Conservation (phyloP, 768 basidiomycete genomes). For the Amanita rimosa region DNA sequence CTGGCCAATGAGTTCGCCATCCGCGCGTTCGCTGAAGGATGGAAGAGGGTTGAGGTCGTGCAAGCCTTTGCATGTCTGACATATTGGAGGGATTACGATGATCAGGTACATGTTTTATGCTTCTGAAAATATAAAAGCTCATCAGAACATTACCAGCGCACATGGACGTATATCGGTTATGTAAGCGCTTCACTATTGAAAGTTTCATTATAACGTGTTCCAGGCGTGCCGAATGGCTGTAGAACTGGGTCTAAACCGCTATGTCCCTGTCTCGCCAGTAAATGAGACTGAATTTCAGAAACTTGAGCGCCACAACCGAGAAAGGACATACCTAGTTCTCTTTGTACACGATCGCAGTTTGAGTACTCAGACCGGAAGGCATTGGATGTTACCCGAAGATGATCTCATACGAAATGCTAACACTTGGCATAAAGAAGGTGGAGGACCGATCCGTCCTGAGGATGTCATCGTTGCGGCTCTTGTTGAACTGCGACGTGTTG, state of each 20-base stretch:
- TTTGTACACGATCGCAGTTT: constrained; percentile 82
- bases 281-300: constrained; percentile 56
- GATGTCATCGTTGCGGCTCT: constrained; percentile 76
- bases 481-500: constrained; percentile 66
- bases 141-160: constrained; percentile 35
- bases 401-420: constrained; percentile 60
- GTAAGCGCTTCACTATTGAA: constrained; percentile 28
- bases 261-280: constrained; percentile 37
- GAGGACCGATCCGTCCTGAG: constrained; percentile 50
- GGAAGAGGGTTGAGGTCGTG: constrained; percentile 76
- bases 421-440: constrained; percentile 61
- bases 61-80: constrained; percentile 85
- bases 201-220: constrained; percentile 8
- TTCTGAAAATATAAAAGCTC: constrained; percentile 7
- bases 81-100: constrained; percentile 85
- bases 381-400: constrained; percentile 86
- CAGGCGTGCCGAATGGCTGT: constrained; percentile 85
- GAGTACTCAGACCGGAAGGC: constrained; percentile 76
- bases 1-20: constrained; percentile 68
- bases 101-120: constrained; percentile 41
- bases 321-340: constrained; percentile 77
- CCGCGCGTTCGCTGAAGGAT: constrained; percentile 66
- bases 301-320: constrained; percentile 72
- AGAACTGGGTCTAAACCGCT: constrained; percentile 71
- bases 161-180: constrained; percentile 84